Conservation (phyloP, 2,329 filamentous ascomycete genomes). For the Biscogniauxia marginata region DNA sequence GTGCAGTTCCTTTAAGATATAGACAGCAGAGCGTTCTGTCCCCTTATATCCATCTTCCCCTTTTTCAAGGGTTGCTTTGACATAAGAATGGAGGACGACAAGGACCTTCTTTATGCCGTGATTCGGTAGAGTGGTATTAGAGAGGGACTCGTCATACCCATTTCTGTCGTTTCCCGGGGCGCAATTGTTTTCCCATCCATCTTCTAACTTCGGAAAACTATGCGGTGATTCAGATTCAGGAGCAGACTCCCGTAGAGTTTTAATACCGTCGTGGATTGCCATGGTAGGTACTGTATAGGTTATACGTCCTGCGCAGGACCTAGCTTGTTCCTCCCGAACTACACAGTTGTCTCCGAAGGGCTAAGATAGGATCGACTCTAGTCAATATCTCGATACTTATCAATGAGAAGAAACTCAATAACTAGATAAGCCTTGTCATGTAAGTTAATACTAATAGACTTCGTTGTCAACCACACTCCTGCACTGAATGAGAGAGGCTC, state of each 20-base stretch:
- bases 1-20: not conserved
- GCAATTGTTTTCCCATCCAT: too few relatives aligned
- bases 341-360: too few relatives aligned
- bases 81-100: not conserved
- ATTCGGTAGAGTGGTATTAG: not conserved
- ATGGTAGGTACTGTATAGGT: not conserved
- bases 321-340: not conserved
- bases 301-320: not conserved
- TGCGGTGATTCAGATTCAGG: not conserved
- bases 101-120: slow-evolving; percentile 1
- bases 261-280: not conserved
- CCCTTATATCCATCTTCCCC: slow-evolving; percentile 3
- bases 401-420: too few relatives aligned
- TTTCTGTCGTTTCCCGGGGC: not conserved
- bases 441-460: too few relatives aligned
- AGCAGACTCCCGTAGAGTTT: not conserved
- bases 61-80: not conserved
- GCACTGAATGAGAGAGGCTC: too few relatives aligned
- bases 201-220: not conserved
- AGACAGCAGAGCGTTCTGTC: slow-evolving; percentile 1
- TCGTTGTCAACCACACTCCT: too few relatives aligned
- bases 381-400: too few relatives aligned
- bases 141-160: not conserved
- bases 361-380: too few relatives aligned
- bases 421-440: too few relatives aligned